phyloP scores from a whole-genome alignment of 208 protist genomes.

The Trypanosoma melophagium region DNA sequence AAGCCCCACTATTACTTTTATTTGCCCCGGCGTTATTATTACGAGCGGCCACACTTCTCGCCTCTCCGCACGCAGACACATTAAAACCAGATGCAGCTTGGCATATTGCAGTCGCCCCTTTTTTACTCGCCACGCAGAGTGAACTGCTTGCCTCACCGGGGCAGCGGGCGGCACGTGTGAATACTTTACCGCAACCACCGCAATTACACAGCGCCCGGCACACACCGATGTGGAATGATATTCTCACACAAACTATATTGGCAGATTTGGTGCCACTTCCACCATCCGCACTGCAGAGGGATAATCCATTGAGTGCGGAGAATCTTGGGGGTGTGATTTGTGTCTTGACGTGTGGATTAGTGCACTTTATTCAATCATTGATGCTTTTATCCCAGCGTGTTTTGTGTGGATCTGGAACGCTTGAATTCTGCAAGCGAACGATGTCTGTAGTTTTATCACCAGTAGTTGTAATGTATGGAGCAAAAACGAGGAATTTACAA shows the following conservation, averaged over 20 bases:
- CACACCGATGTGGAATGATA: constrained; percentile 8
- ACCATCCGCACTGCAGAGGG: not conserved
- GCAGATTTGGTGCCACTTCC: constrained; percentile 10
- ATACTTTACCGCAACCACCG: constrained; percentile 4
- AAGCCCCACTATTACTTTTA: constrained; percentile 5
- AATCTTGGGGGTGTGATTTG: constrained; percentile 18
- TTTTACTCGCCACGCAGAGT: constrained; percentile 4
- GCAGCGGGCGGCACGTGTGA: constrained; percentile 8
- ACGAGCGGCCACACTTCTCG: constrained; percentile 5
- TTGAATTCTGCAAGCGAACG: constrained; percentile 4
- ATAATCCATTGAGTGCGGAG: not conserved
- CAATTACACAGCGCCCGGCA: not conserved
- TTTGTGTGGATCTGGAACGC: constrained; percentile 7
- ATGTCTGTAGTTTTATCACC: constrained; percentile 4
- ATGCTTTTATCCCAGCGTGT: not conserved
- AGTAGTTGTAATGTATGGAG: constrained; percentile 14
- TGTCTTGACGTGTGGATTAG: constrained; percentile 14
- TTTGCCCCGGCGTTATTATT: constrained; percentile 14
- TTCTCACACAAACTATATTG: constrained; percentile 6
- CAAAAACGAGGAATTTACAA: constrained; percentile 19
- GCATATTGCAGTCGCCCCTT: not conserved
- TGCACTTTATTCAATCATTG: constrained; percentile 13
- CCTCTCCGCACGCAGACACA: not conserved
- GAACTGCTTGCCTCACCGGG: constrained; percentile 22
- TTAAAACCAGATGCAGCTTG: not conserved